phyloP scores from a whole-genome alignment of 768 basidiomycete genomes.

The Russula abietina region DNA sequence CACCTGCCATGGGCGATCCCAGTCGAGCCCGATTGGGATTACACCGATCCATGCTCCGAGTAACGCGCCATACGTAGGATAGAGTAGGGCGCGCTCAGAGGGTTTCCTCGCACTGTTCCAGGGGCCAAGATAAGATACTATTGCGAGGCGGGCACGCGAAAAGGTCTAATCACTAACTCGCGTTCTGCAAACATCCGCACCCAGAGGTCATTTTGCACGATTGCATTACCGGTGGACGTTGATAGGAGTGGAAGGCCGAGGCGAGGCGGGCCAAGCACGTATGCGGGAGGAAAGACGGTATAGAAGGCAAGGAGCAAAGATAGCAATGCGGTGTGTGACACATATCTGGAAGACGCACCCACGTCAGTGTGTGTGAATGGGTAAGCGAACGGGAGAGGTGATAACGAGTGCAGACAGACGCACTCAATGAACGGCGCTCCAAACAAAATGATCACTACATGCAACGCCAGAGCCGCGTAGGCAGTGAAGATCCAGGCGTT shows the following conservation, averaged over 20 bases:
- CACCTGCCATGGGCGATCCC: conserved; percentile 98
- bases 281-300: conserved; percentile 59
- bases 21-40: conserved; percentile 86
- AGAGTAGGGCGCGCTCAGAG: conserved; percentile 72
- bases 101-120: conserved; percentile 47
- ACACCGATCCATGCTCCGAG: conserved; percentile 77
- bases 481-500: conserved; percentile 51
- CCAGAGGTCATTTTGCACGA: conserved; percentile 61
- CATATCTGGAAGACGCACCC: conserved; percentile 25
- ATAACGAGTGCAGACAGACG: conserved; percentile 16
- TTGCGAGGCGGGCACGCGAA: not conserved
- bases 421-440: conserved; percentile 69
- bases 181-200: conserved; percentile 75
- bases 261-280: conserved; percentile 59
- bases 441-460: conserved; percentile 53
- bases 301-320: conserved; percentile 64
- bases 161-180: conserved; percentile 47
- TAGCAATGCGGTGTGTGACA: conserved; percentile 59
- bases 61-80: conserved; percentile 66
- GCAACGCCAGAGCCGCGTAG: conserved; percentile 41
- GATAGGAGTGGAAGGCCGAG: conserved; percentile 24
- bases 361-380: conserved; percentile 1
- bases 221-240: conserved; percentile 35
- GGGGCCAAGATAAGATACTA: not conserved
- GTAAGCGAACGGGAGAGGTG: not conserved